phyloP scores from a whole-genome alignment of 352 stramenopile species.

The Globisporangium cylindrosporum region DNA sequence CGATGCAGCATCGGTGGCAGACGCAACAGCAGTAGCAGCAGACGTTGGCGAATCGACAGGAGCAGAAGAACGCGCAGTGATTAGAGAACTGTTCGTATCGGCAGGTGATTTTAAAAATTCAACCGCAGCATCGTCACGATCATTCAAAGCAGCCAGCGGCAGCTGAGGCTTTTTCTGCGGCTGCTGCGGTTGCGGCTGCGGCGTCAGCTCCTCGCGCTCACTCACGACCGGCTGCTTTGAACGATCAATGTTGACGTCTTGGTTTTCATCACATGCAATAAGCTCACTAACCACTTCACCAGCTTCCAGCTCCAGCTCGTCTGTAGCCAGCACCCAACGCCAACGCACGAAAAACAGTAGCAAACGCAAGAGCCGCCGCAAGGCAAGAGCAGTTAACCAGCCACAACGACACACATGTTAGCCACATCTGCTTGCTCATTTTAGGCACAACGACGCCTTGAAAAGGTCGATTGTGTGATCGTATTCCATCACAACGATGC shows the following conservation, averaged over 20 bases:
- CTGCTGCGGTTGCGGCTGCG: neutral
- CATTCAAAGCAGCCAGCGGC: conserved; percentile 18
- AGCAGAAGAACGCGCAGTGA: conserved; percentile 31
- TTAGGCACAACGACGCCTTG: neutral
- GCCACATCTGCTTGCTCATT: neutral
- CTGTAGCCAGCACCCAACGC: conserved; percentile 13
- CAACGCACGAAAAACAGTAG: neutral
- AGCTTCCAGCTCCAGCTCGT: conserved; percentile 52
- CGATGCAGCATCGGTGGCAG: conserved; percentile 18
- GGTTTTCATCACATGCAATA: conserved; percentile 20
- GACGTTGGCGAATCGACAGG: conserved; percentile 21
- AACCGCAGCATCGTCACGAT: conserved; percentile 9
- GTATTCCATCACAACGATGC: neutral
- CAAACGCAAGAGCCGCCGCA: neutral
- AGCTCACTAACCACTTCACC: conserved; percentile 55
- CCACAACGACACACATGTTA: conserved; percentile 8
- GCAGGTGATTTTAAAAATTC: conserved; percentile 18
- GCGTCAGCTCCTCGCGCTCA: neutral
- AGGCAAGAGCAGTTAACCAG: neutral
- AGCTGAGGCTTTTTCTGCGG: neutral
- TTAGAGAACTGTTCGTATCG: conserved; percentile 19
- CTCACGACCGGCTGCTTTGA: conserved; percentile 16
- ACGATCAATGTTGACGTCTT: conserved; percentile 12
- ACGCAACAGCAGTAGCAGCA: conserved; percentile 13
- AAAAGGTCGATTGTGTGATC: neutral